Evolutionary conservation across 2,329 filamentous ascomycete species (phyloP), one percentile per base, ranked within the genome.

Genomic region (Trichoderma gracile): DNA sequence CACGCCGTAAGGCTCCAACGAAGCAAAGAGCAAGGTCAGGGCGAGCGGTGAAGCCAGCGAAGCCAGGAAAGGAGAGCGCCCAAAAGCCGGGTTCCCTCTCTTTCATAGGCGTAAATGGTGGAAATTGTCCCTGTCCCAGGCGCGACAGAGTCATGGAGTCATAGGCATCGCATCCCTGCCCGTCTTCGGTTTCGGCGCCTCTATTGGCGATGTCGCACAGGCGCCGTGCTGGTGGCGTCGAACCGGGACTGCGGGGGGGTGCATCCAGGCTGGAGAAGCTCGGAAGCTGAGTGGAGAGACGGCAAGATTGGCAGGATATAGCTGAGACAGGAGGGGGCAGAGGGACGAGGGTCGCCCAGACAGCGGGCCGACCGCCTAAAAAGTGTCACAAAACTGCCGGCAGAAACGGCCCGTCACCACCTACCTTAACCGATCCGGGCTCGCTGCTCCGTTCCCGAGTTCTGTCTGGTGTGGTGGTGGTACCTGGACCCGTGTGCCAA

Each of bases 191-290:
- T 45, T 62, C 58, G 58, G 58, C 58, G 42, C 40, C 45, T 23
- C 42, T 27, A 62, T 54, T 62, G 58, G 58, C 49, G 47, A 53
- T 7, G 30, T 52, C 19, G 15, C 49, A 53, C 19, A 47, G 27
- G 42, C 55, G 40, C 58, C 40, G 14, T 25, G 21, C 58, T 14
- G n/a, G 58, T 53, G 58, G 49, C 58, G 49, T 53, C 58, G 49
- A 50, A 46, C 45, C 33, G 49, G 49, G 45, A 62, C 45, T 54
- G 58, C 49, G 58, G 58, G 58, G 55, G 55, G 46, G n/a, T 7
- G 45, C 56, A 50, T 38, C 19, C 30, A 25, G 21, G 43, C 55
- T 45, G 40, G n/a, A 61, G 46, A 27, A 14, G 33, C 33, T 38
- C n/a, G 19, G 30, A 33, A 62, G 49, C 40, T 50, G 57, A 60